These are phyloP conservation scores for Calendula officinalis DNA, from an alignment of 129 eudicot genomes.

Conservation along the genomic window DNA sequence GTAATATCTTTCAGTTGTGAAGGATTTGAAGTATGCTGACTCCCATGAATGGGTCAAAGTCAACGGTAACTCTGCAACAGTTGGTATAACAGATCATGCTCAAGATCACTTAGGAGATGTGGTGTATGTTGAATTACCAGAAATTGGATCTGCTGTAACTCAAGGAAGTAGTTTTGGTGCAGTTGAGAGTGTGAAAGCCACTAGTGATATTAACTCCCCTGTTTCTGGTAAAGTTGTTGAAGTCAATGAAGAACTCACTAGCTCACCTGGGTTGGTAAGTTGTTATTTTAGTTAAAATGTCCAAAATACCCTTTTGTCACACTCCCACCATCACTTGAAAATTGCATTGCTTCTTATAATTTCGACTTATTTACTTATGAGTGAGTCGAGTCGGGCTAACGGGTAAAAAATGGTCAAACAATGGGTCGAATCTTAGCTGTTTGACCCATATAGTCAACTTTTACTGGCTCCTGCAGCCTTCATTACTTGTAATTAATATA, in stretches of 20 bases:
- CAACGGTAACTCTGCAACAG: slow-evolving; percentile 57
- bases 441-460: no score
- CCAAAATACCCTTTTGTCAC: no score
- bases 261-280: slow-evolving; percentile 72
- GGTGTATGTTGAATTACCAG: slow-evolving; percentile 74
- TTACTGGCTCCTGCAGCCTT: not conserved
- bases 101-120: slow-evolving; percentile 81
- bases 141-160: slow-evolving; percentile 50
- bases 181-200: slow-evolving; percentile 83
- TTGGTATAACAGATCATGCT: slow-evolving; percentile 89
- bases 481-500: not conserved
- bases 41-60: slow-evolving; percentile 89
- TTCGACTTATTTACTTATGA: not conserved
- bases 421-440: no score
- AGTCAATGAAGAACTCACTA: slow-evolving; percentile 53
- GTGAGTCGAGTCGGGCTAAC: no score
- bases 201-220: slow-evolving; percentile 80
- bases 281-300: not conserved
- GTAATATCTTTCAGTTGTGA: slow-evolving; percentile 40
- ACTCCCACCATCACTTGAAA: no score
- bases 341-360: not conserved
- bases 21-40: slow-evolving; percentile 68
- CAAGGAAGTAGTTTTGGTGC: slow-evolving; percentile 74
- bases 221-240: slow-evolving; percentile 73
- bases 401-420: no score